Evolutionary conservation across 2,329 filamentous ascomycete genomes (phyloP).

Genomic region (Chaetothyriales sp.): DNA sequence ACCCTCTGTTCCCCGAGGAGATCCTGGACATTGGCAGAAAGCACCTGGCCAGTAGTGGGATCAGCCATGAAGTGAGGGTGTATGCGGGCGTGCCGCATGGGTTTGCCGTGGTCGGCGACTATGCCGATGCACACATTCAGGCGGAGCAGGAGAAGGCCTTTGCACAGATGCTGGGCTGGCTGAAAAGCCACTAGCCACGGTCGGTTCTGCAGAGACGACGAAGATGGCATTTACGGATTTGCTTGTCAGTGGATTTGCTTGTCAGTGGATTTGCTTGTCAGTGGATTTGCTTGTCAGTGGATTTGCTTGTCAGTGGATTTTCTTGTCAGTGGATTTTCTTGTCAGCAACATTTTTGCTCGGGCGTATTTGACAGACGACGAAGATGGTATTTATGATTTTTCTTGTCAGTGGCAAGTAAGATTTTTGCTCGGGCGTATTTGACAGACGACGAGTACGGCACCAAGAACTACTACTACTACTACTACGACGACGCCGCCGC

Average conservation of each 20-base stretch:
- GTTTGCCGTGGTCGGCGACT: constrained; percentile 19
- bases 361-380: background rate
- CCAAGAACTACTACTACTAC: background rate
- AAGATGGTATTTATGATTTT: background rate
- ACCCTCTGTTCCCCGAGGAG: constrained; percentile 18
- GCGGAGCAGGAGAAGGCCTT: constrained; percentile 15
- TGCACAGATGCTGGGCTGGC: constrained; percentile 17
- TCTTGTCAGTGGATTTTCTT: too few species aligned
- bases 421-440: background rate
- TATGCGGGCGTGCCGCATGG: constrained; percentile 19
- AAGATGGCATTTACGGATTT: background rate
- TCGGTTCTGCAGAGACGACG: background rate
- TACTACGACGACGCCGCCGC: background rate
- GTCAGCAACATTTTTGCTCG: background rate
- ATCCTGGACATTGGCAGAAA: constrained; percentile 19
- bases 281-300: too few species aligned
- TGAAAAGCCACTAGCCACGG: constrained; percentile 6
- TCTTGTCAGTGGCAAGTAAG: background rate
- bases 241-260: background rate
- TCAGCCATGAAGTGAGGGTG: constrained; percentile 17
- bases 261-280: too few species aligned
- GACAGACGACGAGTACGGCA: background rate
- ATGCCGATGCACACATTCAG: constrained; percentile 15
- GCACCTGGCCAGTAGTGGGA: constrained; percentile 11
- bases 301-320: too few species aligned